phyloP scores from a whole-genome alignment of 768 basidiomycete species.

The Phallus indusiatus region DNA sequence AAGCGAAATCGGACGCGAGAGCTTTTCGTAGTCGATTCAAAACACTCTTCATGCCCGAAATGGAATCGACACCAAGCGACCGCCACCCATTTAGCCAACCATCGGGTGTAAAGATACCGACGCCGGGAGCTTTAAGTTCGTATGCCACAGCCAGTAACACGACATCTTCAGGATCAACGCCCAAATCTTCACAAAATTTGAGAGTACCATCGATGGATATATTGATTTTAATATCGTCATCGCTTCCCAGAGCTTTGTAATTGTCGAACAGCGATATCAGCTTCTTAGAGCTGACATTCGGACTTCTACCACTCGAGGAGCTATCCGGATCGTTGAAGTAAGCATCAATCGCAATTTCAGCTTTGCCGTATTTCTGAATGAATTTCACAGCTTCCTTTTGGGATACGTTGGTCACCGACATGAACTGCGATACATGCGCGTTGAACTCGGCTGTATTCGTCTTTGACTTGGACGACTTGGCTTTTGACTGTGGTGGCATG shows the following conservation, averaged over 20 bases:
- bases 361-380: constrained; percentile 57
- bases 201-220: constrained; percentile 67
- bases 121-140: constrained; percentile 63
- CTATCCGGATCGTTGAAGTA: constrained; percentile 51
- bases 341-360: constrained; percentile 67
- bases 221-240: constrained; percentile 60
- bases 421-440: neutral
- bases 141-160: constrained; percentile 75
- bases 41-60: constrained; percentile 38
- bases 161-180: constrained; percentile 68
- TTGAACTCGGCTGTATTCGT: neutral
- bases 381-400: constrained; percentile 55
- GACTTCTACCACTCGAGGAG: constrained; percentile 2
- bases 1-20: constrained; percentile 53
- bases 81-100: constrained; percentile 84
- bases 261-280: constrained; percentile 50
- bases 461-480: neutral
- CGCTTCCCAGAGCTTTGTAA: constrained; percentile 56
- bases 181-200: constrained; percentile 59
- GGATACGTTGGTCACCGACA: neutral
- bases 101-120: constrained; percentile 62
- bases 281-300: constrained; percentile 31
- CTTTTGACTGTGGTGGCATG: constrained; percentile 4
- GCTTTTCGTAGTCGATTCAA: constrained; percentile 47
- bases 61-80: constrained; percentile 39